These are phyloP conservation scores for Penicillium psychrofluorescens DNA, from an alignment of 495 filamentous ascomycete species.

Conservation along the genomic window DNA sequence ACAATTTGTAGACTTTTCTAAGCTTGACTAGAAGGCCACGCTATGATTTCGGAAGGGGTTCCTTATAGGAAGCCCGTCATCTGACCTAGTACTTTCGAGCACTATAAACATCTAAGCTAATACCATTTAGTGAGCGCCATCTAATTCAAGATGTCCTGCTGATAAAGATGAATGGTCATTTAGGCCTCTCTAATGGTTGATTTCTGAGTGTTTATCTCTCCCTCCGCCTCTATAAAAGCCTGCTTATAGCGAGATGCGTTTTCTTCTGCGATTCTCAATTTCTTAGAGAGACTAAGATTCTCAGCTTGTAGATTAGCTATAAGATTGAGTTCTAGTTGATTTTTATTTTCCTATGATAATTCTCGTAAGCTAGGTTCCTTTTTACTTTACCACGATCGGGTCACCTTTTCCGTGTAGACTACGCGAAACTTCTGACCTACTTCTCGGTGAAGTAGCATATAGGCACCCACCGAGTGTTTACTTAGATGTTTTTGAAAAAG, in stretches of 20 bases:
- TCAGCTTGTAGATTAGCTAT: not conserved
- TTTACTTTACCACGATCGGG: not conserved
- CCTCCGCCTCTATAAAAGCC: not conserved
- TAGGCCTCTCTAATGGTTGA: not conserved
- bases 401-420: not conserved
- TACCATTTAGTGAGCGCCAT: not conserved
- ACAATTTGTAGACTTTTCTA: too few relatives aligned
- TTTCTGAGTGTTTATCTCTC: not conserved
- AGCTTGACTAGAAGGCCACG: too few relatives aligned
- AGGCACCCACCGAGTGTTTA: slow-evolving; percentile 3
- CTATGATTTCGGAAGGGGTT: not conserved
- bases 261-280: not conserved
- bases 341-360: not conserved
- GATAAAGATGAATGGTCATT: not conserved
- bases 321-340: not conserved
- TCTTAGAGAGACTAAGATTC: not conserved
- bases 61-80: slow-evolving; percentile 1
- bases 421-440: not conserved
- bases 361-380: not conserved
- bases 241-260: not conserved
- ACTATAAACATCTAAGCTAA: not conserved
- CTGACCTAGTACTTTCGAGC: not conserved
- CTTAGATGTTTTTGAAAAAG: slow-evolving; percentile 4
- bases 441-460: not conserved
- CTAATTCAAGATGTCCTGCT: slow-evolving; percentile 1